phyloP scores from a whole-genome alignment of 164 flowering plant species.

The Stephania japonica region DNA sequence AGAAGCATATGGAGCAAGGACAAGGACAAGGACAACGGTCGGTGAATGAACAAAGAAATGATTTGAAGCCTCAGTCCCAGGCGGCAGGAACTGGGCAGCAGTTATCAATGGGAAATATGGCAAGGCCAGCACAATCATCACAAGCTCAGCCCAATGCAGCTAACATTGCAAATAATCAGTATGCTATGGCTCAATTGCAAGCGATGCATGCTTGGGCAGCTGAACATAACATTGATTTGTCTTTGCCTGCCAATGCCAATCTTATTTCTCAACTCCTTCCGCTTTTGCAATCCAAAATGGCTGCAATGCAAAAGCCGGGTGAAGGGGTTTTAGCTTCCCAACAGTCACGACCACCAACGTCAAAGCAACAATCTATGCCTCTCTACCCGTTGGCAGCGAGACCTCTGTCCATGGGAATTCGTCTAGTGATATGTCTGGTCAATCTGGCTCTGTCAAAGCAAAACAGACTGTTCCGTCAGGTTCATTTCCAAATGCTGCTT shows the following conservation, averaged over 20 bases:
- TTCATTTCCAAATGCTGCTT: constrained; percentile 37
- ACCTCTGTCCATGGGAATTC: constrained; percentile 66
- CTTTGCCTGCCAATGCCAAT: constrained; percentile 72
- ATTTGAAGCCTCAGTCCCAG: constrained; percentile 40
- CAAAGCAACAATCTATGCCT: constrained; percentile 53
- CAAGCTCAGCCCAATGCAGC: constrained; percentile 48
- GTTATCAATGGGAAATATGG: constrained; percentile 28
- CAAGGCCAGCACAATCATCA: constrained; percentile 48
- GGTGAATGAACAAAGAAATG: constrained; percentile 43
- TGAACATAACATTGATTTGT: constrained; percentile 82
- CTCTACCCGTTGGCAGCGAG: constrained; percentile 55
- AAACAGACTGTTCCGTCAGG: constrained; percentile 47
- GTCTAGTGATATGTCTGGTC: constrained; percentile 70
- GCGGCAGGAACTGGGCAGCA: constrained; percentile 38
- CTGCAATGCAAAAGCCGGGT: constrained; percentile 57
- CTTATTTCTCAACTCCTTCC: constrained; percentile 74
- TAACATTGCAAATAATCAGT: constrained; percentile 49
- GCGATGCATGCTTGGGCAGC: constrained; percentile 80
- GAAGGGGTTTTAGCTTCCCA: constrained; percentile 45
- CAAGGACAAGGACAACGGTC: constrained; percentile 50
- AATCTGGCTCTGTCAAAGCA: constrained; percentile 52
- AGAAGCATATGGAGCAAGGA: constrained; percentile 58
- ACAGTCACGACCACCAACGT: constrained; percentile 32
- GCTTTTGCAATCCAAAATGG: constrained; percentile 66
- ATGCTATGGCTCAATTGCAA: constrained; percentile 72